A percentile compares a stretch with the other conserved stretches of the same genome.
These are phyloP conservation scores for Exophiala aquamarina DNA, from an alignment of 2,329 filamentous ascomycete genomes.

Conservation along the genomic window DNA sequence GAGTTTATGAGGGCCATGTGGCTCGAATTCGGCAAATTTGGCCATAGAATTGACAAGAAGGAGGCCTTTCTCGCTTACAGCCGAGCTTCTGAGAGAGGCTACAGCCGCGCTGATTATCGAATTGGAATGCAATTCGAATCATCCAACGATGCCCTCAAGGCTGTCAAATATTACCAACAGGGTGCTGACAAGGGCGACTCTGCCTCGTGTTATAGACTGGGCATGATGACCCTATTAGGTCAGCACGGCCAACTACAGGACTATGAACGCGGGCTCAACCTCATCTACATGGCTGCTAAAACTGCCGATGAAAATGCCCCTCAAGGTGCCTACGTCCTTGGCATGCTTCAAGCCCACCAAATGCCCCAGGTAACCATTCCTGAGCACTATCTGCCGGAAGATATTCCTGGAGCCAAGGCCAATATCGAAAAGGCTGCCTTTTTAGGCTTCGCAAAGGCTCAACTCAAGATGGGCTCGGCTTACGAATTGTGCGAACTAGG, in stretches of 20 bases:
- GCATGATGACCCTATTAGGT: conserved; percentile 95
- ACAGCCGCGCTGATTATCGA: conserved; percentile 86
- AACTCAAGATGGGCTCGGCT: conserved; percentile 94
- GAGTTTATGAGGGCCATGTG: conserved; percentile 95
- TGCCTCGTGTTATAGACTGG: conserved; percentile 81
- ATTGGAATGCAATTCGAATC: conserved; percentile 99
- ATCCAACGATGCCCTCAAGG: conserved; percentile 87
- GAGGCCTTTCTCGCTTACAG: conserved; percentile 89
- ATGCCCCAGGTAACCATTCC: conserved; percentile 88
- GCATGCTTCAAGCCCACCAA: conserved; percentile 89
- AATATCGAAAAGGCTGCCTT: conserved; percentile 97
- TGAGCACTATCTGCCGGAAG: conserved; percentile 66
- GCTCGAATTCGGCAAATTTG: conserved; percentile 97
- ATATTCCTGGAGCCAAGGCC: conserved; percentile 71
- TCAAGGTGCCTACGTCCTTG: conserved; percentile 91
- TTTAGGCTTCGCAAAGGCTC: conserved; percentile 91
- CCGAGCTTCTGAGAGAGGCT: conserved; percentile 74
- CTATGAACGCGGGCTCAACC: conserved; percentile 71
- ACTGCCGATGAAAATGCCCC: conserved; percentile 94
- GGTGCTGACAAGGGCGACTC: conserved; percentile 82
- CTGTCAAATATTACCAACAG: conserved; percentile 83
- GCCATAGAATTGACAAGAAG: conserved; percentile 84
- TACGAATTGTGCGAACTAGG: conserved; percentile 92
- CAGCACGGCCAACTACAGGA: conserved; percentile 90
- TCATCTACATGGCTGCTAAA: conserved; percentile 80